Percentiles rank a stretch among this genome's conserved stretches.
Evolutionary conservation across 345 rosid species (phyloP).

Genomic region (Chamaenerion angustifolium): DNA sequence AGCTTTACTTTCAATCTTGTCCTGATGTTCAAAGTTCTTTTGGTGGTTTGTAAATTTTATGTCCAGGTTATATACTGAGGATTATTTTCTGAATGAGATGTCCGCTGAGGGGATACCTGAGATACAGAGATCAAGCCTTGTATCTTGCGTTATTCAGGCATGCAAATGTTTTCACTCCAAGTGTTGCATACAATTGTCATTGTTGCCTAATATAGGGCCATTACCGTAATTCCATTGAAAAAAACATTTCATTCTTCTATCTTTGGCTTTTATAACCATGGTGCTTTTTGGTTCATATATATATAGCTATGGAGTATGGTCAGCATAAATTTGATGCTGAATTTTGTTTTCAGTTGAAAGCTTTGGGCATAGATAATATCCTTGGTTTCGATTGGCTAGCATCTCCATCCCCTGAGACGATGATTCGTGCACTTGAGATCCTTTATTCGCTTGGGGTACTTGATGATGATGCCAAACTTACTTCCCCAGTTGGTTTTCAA

Average conservation of each 20-base stretch:
- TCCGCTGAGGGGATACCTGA: constrained; percentile 79
- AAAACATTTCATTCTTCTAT: no score
- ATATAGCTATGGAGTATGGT: not conserved
- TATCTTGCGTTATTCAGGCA: constrained; percentile 85
- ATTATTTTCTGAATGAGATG: constrained; percentile 71
- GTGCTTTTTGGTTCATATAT: not conserved
- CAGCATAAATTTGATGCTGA: not conserved
- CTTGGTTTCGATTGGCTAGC: constrained; percentile 93
- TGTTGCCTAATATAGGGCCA: no score
- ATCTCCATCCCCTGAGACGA: constrained; percentile 81
- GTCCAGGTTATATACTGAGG: constrained; percentile 75
- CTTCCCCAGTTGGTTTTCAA: constrained; percentile 93
- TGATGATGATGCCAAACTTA: constrained; percentile 95
- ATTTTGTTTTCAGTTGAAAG: constrained; percentile 53
- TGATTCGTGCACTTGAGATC: constrained; percentile 88
- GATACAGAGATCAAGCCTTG: constrained; percentile 90
- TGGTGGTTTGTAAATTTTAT: not conserved
- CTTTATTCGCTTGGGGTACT: constrained; percentile 84
- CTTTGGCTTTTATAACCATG: not conserved
- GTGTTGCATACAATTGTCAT: no score
- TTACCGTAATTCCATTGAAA: no score
- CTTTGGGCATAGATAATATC: constrained; percentile 89
- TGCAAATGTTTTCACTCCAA: not conserved
- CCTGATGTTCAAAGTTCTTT: not conserved
- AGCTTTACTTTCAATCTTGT: not conserved